phyloP scores from a whole-genome alignment of 768 basidiomycete genomes.

The Leccinum disarticulatum region DNA sequence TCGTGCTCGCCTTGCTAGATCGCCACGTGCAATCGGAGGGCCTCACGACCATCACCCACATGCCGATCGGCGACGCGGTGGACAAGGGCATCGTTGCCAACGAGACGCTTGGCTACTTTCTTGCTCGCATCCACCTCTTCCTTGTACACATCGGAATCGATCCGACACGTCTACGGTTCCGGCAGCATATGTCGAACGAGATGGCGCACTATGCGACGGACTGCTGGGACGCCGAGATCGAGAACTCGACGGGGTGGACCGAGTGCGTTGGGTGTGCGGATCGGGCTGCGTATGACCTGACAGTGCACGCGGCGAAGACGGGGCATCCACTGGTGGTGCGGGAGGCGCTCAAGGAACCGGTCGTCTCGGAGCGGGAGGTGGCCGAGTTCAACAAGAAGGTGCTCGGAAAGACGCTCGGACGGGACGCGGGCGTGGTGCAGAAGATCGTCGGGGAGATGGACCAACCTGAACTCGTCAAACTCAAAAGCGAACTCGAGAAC shows the following conservation, averaged over 20 bases:
- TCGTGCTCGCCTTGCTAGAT: constrained; percentile 75
- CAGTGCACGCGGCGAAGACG: constrained; percentile 83
- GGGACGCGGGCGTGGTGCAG: constrained; percentile 69
- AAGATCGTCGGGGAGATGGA: constrained; percentile 64
- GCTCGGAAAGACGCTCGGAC: constrained; percentile 87
- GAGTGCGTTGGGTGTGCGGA: constrained; percentile 99
- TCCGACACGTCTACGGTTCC: constrained; percentile 79
- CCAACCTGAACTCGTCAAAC: constrained; percentile 58
- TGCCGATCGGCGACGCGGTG: constrained; percentile 89
- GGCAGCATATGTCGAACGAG: constrained; percentile 98
- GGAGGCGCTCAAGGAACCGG: constrained; percentile 81
- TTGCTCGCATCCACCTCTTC: constrained; percentile 90
- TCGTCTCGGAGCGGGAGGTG: constrained; percentile 76
- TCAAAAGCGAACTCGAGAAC: constrained; percentile 71
- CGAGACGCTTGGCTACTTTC: constrained; percentile 96
- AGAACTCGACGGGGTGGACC: constrained; percentile 85
- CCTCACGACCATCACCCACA: constrained; percentile 56
- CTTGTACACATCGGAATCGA: constrained; percentile 89
- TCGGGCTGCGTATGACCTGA: constrained; percentile 94
- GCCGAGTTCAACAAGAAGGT: constrained; percentile 84
- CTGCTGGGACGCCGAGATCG: constrained; percentile 99
- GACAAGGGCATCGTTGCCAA: constrained; percentile 86
- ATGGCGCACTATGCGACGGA: constrained; percentile 99
- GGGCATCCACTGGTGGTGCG: constrained; percentile 84
- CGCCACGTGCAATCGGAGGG: constrained; percentile 82